Evolutionary conservation across 148 eudicot species (phyloP), one percentile per base, ranked within the genome.

Genomic region (Oxyria digyna): DNA sequence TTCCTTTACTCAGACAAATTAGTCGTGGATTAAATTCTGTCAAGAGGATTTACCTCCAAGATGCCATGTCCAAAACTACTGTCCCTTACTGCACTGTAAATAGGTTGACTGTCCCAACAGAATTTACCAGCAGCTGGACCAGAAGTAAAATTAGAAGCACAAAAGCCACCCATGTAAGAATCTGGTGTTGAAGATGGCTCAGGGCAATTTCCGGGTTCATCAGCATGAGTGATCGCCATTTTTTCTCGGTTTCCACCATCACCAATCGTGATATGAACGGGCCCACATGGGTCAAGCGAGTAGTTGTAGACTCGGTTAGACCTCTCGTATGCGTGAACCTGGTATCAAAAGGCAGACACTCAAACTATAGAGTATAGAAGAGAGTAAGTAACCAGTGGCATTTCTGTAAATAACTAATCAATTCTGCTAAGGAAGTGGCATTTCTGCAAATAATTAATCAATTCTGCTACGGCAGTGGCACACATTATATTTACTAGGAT

Each of bases 221-320:
- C 98, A 29, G 92, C 92, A 73, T 90, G 96, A 42, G 68, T 69
- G 17, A 87, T 72, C 6, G 98, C 87, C 98, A 94, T 94, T 81
- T 94, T 94, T 77, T 94, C 98, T 71, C 97, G 74, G 76, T 94
- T 94, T 14, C 98, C 98, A 46, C 98, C 97, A 75, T 94, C 98
- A 31, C 98, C 97, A 24, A 93, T 74, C 10, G 96, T 79, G 50
- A 94, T 85, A 74, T 94, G 75, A 35, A 94, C 76, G 0, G 98
- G 96, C 37, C 87, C 98, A 80, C 98, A 94, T 1, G 84, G 81
- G 77, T 94, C 98, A 68, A 94, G 67, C 4, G 83, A 83, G 72
- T 90, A 88, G 84, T 94, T 87, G 38, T 90, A 94, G 14, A 94
- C 98, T 75, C 98, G 73, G 77, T 94, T 94, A 55, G 98, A 85